Conservation (phyloP, 352 stramenopile genomes). For the Halophytophthora polymorphica region DNA sequence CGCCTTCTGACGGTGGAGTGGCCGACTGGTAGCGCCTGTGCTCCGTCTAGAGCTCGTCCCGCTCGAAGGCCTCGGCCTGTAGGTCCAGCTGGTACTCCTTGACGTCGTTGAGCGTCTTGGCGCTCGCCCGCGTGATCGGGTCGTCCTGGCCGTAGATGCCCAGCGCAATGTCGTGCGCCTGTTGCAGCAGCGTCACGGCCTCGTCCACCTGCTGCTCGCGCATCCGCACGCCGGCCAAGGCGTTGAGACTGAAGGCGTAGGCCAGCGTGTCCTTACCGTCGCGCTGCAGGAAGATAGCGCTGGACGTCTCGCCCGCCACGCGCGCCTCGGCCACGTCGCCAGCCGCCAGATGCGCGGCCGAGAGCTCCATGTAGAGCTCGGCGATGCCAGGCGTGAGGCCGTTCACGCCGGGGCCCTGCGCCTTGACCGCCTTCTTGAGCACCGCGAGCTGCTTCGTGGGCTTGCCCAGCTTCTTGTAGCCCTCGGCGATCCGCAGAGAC, state of each 20-base stretch:
- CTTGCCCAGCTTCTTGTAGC: slow-evolving; percentile 66
- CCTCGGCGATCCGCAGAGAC: slow-evolving; percentile 60
- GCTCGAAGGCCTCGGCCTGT: slow-evolving; percentile 9
- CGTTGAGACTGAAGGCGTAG: slow-evolving; percentile 81
- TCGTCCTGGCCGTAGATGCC: slow-evolving; percentile 57
- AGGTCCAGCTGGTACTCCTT: slow-evolving; percentile 51
- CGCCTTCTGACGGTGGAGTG: too few species aligned
- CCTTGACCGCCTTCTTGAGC: slow-evolving; percentile 51
- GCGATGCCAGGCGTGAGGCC: slow-evolving; percentile 62
- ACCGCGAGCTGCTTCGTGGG: slow-evolving; percentile 47
- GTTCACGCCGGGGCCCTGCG: slow-evolving; percentile 58
- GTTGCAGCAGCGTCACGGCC: slow-evolving; percentile 55
- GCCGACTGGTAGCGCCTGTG: too few species aligned
- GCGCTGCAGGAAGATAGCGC: slow-evolving; percentile 52
- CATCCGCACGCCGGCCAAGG: slow-evolving; percentile 76
- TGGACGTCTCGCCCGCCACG: slow-evolving; percentile 35
- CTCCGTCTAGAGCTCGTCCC: slow-evolving; percentile 51
- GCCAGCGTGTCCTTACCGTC: slow-evolving; percentile 63
- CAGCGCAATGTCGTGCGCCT: slow-evolving; percentile 70
- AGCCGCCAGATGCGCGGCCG: slow-evolving; percentile 38
- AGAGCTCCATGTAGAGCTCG: slow-evolving; percentile 80
- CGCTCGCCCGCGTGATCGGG: slow-evolving; percentile 58
- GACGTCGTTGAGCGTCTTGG: slow-evolving; percentile 62
- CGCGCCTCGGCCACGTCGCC: slow-evolving; percentile 41
- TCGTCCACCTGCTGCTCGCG: slow-evolving; percentile 53